Conservation (phyloP, 2,329 filamentous ascomycete genomes). For the Pezicula neosporulosa region DNA sequence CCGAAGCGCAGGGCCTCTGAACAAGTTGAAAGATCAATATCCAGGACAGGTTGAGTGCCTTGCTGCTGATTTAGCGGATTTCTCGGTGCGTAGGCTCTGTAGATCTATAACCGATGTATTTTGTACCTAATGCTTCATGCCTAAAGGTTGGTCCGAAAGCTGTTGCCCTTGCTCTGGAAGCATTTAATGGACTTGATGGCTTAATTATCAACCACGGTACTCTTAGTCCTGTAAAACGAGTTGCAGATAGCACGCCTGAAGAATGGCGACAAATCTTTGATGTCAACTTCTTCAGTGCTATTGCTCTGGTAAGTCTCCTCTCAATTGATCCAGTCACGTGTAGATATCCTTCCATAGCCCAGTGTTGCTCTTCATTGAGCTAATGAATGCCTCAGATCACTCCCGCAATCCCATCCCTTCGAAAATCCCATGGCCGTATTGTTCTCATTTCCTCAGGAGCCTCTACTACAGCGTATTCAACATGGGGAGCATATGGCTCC, state of each 20-base stretch:
- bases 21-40: conserved; percentile 47
- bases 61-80: conserved; percentile 51
- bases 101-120: background rate
- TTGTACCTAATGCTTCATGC: background rate
- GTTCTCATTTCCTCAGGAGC: conserved; percentile 81
- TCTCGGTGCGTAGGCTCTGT: conserved; percentile 37
- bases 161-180: conserved; percentile 59
- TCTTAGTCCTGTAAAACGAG: conserved; percentile 68
- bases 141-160: conserved; percentile 51
- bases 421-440: conserved; percentile 65
- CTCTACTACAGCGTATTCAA: conserved; percentile 58
- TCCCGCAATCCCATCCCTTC: conserved; percentile 66
- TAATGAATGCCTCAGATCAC: conserved; percentile 50
- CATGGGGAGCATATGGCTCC: conserved; percentile 80
- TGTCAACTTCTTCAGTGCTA: conserved; percentile 80
- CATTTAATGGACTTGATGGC: conserved; percentile 74
- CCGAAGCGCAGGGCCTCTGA: conserved; percentile 46
- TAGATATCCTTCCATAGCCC: background rate
- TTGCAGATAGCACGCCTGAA: conserved; percentile 64
- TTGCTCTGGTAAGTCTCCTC: conserved; percentile 63
- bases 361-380: background rate
- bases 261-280: conserved; percentile 78
- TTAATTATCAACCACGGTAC: conserved; percentile 86
- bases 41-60: conserved; percentile 51
- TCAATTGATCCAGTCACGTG: conserved; percentile 13